These are phyloP conservation scores for Capronia epimyces DNA, from an alignment of 2,329 filamentous ascomycete genomes.

Conservation along the genomic window DNA sequence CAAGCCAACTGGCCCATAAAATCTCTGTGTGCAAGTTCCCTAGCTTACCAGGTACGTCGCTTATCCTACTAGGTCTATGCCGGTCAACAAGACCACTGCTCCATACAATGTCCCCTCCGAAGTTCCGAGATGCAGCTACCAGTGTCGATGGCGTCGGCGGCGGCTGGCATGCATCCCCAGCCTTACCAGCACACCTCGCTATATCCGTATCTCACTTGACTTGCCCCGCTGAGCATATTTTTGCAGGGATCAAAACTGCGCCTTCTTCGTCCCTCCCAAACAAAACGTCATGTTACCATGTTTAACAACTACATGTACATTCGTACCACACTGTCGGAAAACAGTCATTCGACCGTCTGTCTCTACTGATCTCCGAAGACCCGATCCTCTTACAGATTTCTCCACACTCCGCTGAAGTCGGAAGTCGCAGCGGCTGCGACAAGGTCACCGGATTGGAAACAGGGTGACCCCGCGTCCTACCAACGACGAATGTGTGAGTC, in stretches of 20 bases:
- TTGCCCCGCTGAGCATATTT: neutral
- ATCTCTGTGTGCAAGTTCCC: too few species aligned
- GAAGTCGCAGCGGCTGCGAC: neutral
- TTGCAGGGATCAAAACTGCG: neutral
- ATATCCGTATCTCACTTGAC: neutral
- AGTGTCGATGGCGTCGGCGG: neutral
- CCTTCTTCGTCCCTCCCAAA: neutral
- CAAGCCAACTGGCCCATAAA: too few species aligned
- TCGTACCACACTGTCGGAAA: neutral
- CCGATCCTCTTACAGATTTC: neutral
- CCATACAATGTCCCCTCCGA: neutral
- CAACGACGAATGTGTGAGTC: slow-evolving; percentile 6
- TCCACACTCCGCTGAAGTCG: neutral
- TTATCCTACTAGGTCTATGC: too few species aligned
- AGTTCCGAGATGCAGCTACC: neutral
- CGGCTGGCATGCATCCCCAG: neutral
- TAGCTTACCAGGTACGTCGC: too few species aligned
- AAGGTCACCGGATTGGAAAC: neutral
- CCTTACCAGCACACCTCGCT: neutral
- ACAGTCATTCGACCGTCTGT: neutral
- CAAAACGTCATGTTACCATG: neutral
- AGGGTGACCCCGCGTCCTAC: slow-evolving; percentile 1
- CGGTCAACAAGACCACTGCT: too few species aligned
- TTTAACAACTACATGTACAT: neutral
- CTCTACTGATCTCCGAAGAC: neutral